Evolutionary conservation across 2,329 filamentous ascomycete genomes (phyloP), one percentile per base, ranked within the genome.

Genomic region (Aspergillus sojae): DNA sequence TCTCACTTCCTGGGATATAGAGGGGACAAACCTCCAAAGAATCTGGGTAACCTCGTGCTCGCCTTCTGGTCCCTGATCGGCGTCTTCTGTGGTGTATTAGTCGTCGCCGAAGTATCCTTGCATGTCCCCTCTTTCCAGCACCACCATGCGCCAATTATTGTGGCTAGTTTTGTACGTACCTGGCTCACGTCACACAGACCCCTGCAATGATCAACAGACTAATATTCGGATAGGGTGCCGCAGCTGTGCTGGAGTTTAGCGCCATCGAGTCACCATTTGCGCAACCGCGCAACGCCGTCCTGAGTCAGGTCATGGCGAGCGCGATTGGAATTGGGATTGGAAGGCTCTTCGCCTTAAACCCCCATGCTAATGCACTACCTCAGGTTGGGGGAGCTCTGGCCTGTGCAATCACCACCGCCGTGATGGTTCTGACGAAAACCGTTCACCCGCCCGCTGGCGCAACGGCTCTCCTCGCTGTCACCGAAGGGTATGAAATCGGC

Each of bases 371-470:
- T 32, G 74, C 83, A 1, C 78, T 91, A 34, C 84, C 85, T 34
- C 91, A 88, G 84, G 71, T 92, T 0, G 89, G 84, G 1, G 90
- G 87, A 12, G 85, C 89, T 12, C 76, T 93, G 0, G 81, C 88
- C 1, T 91, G 89, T 67, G 89, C 87, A 0, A 74, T 83, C 3
- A 84, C 90, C 0, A 90, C 86, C 0, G 80, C 84, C 1, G 62
- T 87, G 61, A 93, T 93, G 91, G 84, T 83, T 0, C 70, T 92
- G 26, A 93, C 90, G 1, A 89, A 89, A 58, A 92, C 90, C 0
- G 83, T 91, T 0, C 89, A 93, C 68, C 91, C 91, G 0, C 91
- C 91, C 0, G 91, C 89, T 0, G 91, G 91, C 5, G 90, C 91
- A 10, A 93, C 90, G 0, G 90, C 89, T 0, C 77, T 94, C 1